A percentile compares a stretch with the other conserved stretches of the same genome.
These are phyloP conservation scores for maize (Zea mays) DNA, from an alignment of 176 grass and related monocot species.

Conservation along the genomic window DNA sequence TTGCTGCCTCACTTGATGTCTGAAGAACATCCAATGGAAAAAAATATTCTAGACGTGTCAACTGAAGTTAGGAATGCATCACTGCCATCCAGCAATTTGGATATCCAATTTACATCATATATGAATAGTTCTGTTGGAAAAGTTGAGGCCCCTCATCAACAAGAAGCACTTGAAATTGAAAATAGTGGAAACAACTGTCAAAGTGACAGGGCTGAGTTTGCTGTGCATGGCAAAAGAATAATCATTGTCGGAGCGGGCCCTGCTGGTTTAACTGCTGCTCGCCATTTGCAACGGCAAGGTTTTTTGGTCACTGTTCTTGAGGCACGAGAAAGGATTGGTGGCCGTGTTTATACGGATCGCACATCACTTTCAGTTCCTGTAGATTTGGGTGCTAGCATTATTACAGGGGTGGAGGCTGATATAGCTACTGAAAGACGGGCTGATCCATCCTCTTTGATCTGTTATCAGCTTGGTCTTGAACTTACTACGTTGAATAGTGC, in stretches of 20 bases:
- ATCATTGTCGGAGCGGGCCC: conserved; percentile 93
- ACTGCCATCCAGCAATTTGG: conserved; percentile 17
- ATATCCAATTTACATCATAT: conserved; percentile 11
- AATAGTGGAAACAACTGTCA: conserved; percentile 32
- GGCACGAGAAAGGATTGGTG: conserved; percentile 85
- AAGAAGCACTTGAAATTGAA: conserved; percentile 36
- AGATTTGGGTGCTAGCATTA: conserved; percentile 99
- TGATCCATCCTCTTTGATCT: conserved; percentile 93
- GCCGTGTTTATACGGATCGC: conserved; percentile 87
- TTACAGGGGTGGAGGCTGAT: conserved; percentile 95
- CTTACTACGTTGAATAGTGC: conserved; percentile 86
- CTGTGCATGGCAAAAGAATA: conserved; percentile 49
- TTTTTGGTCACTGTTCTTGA: conserved; percentile 92
- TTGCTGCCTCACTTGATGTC: conserved; percentile 33
- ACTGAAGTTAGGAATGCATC: conserved; percentile 35
- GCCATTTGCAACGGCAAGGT: conserved; percentile 84
- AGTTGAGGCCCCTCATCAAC: conserved; percentile 29
- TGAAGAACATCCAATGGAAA: conserved; percentile 30
- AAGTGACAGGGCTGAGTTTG: conserved; percentile 38
- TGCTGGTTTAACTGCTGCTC: conserved; percentile 88
- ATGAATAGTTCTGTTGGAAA: conserved; percentile 34
- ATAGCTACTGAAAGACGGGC: conserved; percentile 90
- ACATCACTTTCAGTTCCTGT: conserved; percentile 93
- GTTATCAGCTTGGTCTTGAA: conserved; percentile 91
- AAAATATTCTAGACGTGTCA: conserved; percentile 36